These are phyloP conservation scores for Ailanthus altissimus DNA, from an alignment of 345 rosid species.

Conservation along the genomic window DNA sequence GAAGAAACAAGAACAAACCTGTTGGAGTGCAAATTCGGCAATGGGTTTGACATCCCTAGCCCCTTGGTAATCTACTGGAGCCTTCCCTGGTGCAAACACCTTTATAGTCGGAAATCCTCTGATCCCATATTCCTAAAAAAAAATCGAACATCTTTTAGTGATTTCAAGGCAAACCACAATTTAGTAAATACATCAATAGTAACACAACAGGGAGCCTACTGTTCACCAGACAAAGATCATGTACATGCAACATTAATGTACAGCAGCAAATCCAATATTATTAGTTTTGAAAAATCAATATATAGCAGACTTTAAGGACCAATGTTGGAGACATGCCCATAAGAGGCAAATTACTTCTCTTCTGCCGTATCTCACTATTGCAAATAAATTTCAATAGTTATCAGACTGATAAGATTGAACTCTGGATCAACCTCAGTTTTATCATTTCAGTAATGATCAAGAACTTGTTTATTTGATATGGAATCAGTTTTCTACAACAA, in stretches of 20 bases:
- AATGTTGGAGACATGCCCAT: not conserved
- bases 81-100: constrained; percentile 83
- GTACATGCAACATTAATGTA: not conserved
- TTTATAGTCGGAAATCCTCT: constrained; percentile 91
- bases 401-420: not conserved
- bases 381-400: not conserved
- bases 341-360: no score
- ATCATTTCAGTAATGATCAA: not conserved
- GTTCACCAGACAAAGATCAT: constrained; percentile 1
- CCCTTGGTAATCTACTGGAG: constrained; percentile 91
- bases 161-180: not conserved
- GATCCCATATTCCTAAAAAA: constrained; percentile 81
- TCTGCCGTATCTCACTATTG: no score
- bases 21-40: constrained; percentile 63
- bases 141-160: constrained; percentile 15
- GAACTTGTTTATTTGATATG: constrained; percentile 3
- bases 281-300: not conserved
- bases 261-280: not conserved
- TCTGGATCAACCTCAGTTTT: not conserved
- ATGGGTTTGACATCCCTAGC: constrained; percentile 89
- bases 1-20: constrained; percentile 51
- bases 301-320: not conserved
- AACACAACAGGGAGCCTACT: no score
- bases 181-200: not conserved
- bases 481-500: not conserved